Evolutionary conservation across 257 asterid species (phyloP).

Genomic region (Nicotiana tomentosiformis): DNA sequence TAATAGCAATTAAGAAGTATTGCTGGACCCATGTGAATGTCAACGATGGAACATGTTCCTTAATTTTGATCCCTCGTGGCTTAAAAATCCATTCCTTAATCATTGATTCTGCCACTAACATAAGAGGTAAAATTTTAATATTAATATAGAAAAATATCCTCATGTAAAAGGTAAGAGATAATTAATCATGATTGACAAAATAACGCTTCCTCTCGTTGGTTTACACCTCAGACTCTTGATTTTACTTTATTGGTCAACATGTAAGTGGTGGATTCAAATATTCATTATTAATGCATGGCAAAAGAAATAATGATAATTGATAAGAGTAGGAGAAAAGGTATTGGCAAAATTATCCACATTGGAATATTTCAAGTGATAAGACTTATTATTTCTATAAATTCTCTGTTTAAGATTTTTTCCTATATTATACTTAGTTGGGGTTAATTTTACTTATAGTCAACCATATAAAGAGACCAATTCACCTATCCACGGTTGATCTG

Average conservation of each 20-base stretch:
- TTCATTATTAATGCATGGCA: neutral
- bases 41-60: neutral
- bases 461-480: too few relatives aligned
- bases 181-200: neutral
- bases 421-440: too few relatives aligned
- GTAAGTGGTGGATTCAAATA: neutral
- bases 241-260: neutral
- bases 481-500: too few relatives aligned
- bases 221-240: neutral
- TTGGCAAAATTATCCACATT: neutral
- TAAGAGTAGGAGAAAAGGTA: neutral
- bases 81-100: neutral
- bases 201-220: neutral
- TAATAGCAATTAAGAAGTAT: neutral
- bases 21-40: slow-evolving; percentile 4
- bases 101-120: neutral
- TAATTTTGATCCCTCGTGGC: neutral
- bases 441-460: too few relatives aligned
- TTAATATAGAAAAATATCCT: neutral
- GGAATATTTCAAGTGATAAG: neutral
- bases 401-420: too few relatives aligned
- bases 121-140: neutral
- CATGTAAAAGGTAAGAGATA: neutral
- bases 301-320: neutral
- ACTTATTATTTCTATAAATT: too few relatives aligned